Percentiles rank a stretch among this genome's conserved stretches.
Conservation (phyloP, 164 flowering plant species). For the Euptelea pleiosperma region DNA sequence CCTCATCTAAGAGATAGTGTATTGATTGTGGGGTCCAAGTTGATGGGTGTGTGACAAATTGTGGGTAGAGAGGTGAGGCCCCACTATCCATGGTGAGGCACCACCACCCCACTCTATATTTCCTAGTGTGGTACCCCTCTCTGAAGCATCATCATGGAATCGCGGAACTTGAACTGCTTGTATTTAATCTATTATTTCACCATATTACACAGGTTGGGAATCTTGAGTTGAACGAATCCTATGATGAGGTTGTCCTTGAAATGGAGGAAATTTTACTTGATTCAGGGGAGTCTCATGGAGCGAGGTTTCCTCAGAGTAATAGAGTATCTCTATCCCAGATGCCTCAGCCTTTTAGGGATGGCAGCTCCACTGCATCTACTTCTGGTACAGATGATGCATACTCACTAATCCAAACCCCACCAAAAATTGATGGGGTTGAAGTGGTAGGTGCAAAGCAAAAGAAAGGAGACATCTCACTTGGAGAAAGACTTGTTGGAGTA, state of each 20-base stretch:
- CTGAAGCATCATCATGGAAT: background rate
- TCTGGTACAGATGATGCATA: constrained; percentile 50
- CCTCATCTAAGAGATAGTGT: background rate
- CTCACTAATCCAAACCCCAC: constrained; percentile 21
- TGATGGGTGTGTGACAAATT: background rate
- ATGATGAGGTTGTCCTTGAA: constrained; percentile 82
- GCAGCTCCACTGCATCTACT: constrained; percentile 81
- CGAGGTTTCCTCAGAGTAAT: constrained; percentile 36
- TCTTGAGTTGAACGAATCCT: constrained; percentile 41
- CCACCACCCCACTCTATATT: no score
- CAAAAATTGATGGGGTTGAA: constrained; percentile 74
- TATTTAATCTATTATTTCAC: background rate
- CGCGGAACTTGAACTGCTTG: background rate
- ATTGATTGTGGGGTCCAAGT: background rate
- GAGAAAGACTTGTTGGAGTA: constrained; percentile 93
- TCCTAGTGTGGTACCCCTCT: no score
- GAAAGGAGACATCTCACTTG: constrained; percentile 81
- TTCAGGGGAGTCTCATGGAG: constrained; percentile 47
- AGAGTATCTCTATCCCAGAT: constrained; percentile 29
- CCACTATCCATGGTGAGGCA: no score
- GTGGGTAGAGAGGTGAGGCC: background rate
- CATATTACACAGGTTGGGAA: constrained; percentile 46
- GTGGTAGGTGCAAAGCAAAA: constrained; percentile 85
- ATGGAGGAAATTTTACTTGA: constrained; percentile 95
- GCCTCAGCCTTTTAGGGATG: constrained; percentile 63